Percentiles rank a stretch among this genome's conserved stretches.
Evolutionary conservation across 805 yeast genomes (phyloP).

Genomic region (Schwanniomyces sp.): DNA sequence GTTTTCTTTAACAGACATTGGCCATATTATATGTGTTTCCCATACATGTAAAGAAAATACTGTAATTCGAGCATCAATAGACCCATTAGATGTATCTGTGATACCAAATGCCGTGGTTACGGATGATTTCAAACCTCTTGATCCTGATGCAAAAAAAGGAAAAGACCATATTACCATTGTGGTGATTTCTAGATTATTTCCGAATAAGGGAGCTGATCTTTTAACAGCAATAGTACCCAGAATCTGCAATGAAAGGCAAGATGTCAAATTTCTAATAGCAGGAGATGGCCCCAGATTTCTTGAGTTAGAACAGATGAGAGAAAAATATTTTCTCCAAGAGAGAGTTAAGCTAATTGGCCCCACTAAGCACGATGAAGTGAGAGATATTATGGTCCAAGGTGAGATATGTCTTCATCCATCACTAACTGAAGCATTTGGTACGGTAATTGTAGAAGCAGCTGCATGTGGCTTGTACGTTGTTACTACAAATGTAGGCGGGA

Average conservation of each 20-base stretch:
- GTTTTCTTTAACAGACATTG: conserved; percentile 81
- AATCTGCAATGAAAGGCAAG: conserved; percentile 61
- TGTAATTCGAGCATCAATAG: conserved; percentile 79
- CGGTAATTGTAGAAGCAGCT: conserved; percentile 96
- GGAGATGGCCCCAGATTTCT: conserved; percentile 97
- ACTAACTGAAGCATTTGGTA: conserved; percentile 96
- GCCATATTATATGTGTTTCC: conserved; percentile 94
- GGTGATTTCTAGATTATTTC: conserved; percentile 85
- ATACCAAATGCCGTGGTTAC: conserved; percentile 96
- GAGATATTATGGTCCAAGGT: conserved; percentile 91
- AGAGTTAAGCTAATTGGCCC: conserved; percentile 84
- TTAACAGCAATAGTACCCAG: conserved; percentile 81
- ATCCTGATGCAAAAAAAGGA: conserved; percentile 10
- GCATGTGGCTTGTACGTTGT: conserved; percentile 93
- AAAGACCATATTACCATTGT: conserved; percentile 65
- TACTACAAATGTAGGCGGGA: conserved; percentile 95
- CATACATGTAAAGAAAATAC: conserved; percentile 97
- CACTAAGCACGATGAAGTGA: conserved; percentile 86
- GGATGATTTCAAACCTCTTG: conserved; percentile 62
- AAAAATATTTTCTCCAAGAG: conserved; percentile 79
- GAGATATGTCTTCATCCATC: conserved; percentile 93
- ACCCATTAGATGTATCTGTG: conserved; percentile 78
- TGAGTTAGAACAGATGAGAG: conserved; percentile 94
- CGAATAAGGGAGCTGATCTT: conserved; percentile 95
- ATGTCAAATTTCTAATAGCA: conserved; percentile 81